Percentiles rank a stretch among this genome's conserved stretches.
These are phyloP conservation scores for Plantago rigida DNA, from an alignment of 305 asterid species.

Conservation along the genomic window DNA sequence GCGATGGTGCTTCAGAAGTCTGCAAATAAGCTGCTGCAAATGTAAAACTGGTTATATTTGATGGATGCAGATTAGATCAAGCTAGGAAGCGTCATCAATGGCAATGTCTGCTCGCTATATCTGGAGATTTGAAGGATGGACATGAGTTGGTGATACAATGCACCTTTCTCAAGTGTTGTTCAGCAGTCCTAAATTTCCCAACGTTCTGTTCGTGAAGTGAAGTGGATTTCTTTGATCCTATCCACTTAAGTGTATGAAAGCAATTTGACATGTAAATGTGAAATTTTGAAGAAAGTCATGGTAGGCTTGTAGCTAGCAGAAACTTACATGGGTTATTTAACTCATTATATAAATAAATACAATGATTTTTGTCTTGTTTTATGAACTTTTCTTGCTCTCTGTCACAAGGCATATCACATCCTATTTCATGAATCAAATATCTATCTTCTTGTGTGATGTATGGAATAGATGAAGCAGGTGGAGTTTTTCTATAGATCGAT, in stretches of 20 bases:
- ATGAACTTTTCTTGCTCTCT: too few relatives aligned
- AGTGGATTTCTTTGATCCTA: conserved; percentile 3
- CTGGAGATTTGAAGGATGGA: not conserved
- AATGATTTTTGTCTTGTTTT: too few relatives aligned
- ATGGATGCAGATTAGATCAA: conserved; percentile 2
- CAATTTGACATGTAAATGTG: not conserved
- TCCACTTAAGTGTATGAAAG: not conserved
- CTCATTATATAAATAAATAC: too few relatives aligned
- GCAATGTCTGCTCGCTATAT: not conserved
- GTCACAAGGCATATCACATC: too few relatives aligned
- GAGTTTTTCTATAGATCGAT: too few relatives aligned
- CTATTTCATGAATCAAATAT: too few relatives aligned
- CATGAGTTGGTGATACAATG: too few relatives aligned
- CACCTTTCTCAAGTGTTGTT: not conserved
- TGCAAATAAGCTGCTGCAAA: conserved; percentile 14
- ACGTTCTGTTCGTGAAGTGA: not conserved
- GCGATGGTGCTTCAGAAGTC: conserved; percentile 8
- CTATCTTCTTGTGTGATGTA: too few relatives aligned
- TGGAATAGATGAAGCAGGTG: too few relatives aligned
- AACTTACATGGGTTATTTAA: too few relatives aligned
- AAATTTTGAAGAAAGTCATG: conserved; percentile 1
- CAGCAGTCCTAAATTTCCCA: conserved; percentile 5
- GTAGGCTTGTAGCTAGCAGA: not conserved
- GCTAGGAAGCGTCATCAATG: not conserved
- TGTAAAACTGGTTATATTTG: conserved; percentile 8